Conservation (phyloP, 768 basidiomycete species). For the Hirschioporus abietinus region DNA sequence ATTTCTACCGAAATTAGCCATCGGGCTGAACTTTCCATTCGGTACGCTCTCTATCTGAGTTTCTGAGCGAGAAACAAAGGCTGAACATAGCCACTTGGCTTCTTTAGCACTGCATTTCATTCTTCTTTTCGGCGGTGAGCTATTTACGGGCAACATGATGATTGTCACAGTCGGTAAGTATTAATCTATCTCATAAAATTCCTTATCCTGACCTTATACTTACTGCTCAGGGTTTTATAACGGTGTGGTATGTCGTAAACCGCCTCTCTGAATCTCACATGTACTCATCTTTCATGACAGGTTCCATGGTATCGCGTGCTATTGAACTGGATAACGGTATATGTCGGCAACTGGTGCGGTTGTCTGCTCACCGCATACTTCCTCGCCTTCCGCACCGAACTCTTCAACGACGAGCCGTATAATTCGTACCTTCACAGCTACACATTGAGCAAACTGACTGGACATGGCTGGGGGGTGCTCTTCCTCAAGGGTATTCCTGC, state of each 20-base stretch:
- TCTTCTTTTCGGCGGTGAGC: constrained; percentile 16
- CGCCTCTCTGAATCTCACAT: neutral
- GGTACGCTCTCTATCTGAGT: constrained; percentile 7
- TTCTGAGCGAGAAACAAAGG: neutral
- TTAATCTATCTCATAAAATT: too few species aligned
- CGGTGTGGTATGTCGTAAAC: neutral
- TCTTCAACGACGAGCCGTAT: constrained; percentile 15
- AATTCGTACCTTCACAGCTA: constrained; percentile 11
- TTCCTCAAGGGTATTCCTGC: constrained; percentile 16
- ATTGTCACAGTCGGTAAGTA: constrained; percentile 8
- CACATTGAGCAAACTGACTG: constrained; percentile 10
- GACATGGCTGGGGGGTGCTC: constrained; percentile 14
- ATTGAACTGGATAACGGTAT: constrained; percentile 14
- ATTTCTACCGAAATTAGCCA: constrained; percentile 14
- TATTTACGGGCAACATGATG: constrained; percentile 18
- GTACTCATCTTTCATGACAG: neutral
- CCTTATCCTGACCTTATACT: neutral
- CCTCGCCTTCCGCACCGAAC: constrained; percentile 14
- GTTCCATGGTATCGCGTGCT: constrained; percentile 11
- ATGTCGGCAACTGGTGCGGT: constrained; percentile 10
- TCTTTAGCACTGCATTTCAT: constrained; percentile 7
- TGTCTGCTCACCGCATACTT: constrained; percentile 13
- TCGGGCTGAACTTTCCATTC: constrained; percentile 15
- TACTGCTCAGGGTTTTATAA: neutral
- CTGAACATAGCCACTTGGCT: neutral